Conservation (phyloP, 352 stramenopile genomes). For the Plasmopara halstedii region DNA sequence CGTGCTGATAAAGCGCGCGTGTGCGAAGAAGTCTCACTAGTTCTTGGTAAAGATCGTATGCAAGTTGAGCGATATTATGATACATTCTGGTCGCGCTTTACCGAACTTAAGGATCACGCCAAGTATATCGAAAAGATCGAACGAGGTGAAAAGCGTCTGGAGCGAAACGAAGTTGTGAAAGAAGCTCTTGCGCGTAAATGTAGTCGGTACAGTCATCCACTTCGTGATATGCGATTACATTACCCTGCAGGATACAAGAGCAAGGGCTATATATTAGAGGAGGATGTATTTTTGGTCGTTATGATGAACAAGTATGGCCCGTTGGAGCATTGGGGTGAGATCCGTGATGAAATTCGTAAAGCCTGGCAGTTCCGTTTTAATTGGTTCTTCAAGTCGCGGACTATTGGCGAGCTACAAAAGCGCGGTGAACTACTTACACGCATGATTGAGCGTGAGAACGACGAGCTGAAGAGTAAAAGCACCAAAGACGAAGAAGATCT, state of each 20-base stretch:
- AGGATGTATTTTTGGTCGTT: constrained; percentile 97
- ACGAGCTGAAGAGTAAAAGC: constrained; percentile 74
- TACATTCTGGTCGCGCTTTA: constrained; percentile 93
- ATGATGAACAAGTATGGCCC: constrained; percentile 99
- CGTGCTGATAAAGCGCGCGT: constrained; percentile 87
- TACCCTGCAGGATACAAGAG: constrained; percentile 90
- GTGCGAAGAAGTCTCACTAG: constrained; percentile 83
- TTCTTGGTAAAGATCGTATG: constrained; percentile 85
- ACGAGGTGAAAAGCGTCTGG: constrained; percentile 93
- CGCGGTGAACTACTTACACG: constrained; percentile 93
- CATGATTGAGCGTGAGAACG: constrained; percentile 93
- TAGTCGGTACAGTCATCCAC: constrained; percentile 90
- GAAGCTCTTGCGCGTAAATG: constrained; percentile 94
- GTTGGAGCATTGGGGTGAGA: constrained; percentile 93
- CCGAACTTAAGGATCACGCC: constrained; percentile 87
- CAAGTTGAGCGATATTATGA: constrained; percentile 95
- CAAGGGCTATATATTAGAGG: constrained; percentile 93
- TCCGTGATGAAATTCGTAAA: constrained; percentile 96
- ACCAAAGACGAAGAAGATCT: constrained; percentile 71
- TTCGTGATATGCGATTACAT: constrained; percentile 82
- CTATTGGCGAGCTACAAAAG: constrained; percentile 95
- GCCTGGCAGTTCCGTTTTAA: constrained; percentile 99
- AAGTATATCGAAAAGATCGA: constrained; percentile 96
- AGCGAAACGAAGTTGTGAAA: constrained; percentile 94
- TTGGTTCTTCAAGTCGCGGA: constrained; percentile 99